Base-by-base conservation (phyloP, 441 rosid species). In the Brassica hybrid region DNA sequence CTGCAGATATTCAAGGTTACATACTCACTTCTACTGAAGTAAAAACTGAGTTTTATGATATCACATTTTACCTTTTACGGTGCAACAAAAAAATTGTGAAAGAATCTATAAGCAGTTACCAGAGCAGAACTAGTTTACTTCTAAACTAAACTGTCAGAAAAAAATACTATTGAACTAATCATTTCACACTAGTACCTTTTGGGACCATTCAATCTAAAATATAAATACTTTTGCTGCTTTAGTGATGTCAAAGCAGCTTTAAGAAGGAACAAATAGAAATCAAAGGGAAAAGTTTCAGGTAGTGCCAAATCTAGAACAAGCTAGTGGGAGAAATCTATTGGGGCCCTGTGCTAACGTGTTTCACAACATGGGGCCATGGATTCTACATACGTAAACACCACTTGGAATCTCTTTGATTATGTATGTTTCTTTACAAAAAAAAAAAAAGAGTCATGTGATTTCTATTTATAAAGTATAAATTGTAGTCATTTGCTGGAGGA, bases 271-370 rank as follows among this genome's bases (percentile, higher is more conserved):
- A 45, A 58, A 77, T 1, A 3, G 54, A 72, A n/a, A 65, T n/a
- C 69, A 58, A 58, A 77, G 1, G 1, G 54, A 72, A 45, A 73
- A 54, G 63, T 3, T 11, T 48, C 16, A 78, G 70, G 6, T 10
- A 60, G 48, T 72, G 69, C 73, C 81, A 78, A 78, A 78, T 50
- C 74, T 67, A 73, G 77, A 73, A 50, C 30, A 9, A 63, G 23
- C 74, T 72, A 67, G 74, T 61, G 48, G 59, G 52, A 48, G 36
- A 67, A 36, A 41, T 67, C 19, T 61, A 73, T 62, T n/a, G 78
- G 81, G 54, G 78, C 74, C 81, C 78, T 68, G 12, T 67, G 50
- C 17, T 38, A 67, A 72, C 69, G 74, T 78, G 81, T 78, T 73
- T 45, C 81, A 60, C 50, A 38, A 73, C 77, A 67, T 78, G 69